Percentiles rank a stretch among this genome's conserved stretches.
These are phyloP conservation scores for Colletotrichum tropicicola DNA, from an alignment of 2,329 filamentous ascomycete genomes.

Conservation along the genomic window DNA sequence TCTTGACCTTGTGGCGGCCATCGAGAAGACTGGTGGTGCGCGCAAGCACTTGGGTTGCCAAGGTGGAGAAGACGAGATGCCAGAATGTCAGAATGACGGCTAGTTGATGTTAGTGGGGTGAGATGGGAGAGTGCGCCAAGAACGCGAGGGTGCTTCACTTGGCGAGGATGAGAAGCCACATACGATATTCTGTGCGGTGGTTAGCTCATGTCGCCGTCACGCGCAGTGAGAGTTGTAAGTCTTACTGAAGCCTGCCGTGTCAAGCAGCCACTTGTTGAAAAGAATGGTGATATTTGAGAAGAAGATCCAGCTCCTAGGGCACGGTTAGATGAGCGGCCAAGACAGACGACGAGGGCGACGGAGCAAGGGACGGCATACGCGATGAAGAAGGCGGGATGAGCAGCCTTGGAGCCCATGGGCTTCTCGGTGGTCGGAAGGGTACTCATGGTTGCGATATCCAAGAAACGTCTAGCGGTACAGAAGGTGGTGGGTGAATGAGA, in stretches of 20 bases:
- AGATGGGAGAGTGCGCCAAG: neutral
- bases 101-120: conserved; percentile 33
- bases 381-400: conserved; percentile 41
- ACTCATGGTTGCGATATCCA: conserved; percentile 13
- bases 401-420: conserved; percentile 26
- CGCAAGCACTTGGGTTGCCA: conserved; percentile 73
- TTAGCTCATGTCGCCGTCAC: conserved; percentile 28
- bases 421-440: conserved; percentile 34
- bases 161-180: conserved; percentile 34
- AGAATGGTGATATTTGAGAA: conserved; percentile 87
- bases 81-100: conserved; percentile 71
- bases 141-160: neutral
- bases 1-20: conserved; percentile 67
- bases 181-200: conserved; percentile 52
- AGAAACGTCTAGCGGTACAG: neutral
- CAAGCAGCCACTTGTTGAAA: conserved; percentile 92
- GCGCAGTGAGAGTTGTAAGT: conserved; percentile 34
- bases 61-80: conserved; percentile 73
- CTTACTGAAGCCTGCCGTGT: conserved; percentile 79
- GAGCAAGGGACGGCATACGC: conserved; percentile 35
- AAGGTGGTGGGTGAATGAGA: neutral
- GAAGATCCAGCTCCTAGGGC: conserved; percentile 77
- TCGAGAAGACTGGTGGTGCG: conserved; percentile 71
- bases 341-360: neutral
- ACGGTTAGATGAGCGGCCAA: conserved; percentile 4